A percentile compares a stretch with the other conserved stretches of the same genome.
These are phyloP conservation scores for Dissophora globulifera DNA, from an alignment of 192 early-diverging fungal genomes.

Conservation along the genomic window DNA sequence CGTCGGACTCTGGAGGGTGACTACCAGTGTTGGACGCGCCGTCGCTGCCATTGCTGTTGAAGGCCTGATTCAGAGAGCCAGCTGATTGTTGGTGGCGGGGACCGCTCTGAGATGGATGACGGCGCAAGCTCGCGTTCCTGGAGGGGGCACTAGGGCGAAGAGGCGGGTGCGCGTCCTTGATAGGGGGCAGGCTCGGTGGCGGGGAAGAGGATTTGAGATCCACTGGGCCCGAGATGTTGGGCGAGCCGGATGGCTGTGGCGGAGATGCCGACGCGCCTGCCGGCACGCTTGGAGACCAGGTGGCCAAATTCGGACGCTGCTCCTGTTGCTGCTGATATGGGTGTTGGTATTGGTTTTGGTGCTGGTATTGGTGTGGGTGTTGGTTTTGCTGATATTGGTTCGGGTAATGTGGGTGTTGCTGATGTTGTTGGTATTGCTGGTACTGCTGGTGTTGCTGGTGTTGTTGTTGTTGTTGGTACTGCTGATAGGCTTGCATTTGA, in stretches of 20 bases:
- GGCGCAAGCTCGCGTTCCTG: constrained; percentile 27
- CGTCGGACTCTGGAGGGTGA: constrained; percentile 2
- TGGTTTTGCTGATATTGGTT: constrained; percentile 27
- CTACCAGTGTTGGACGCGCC: not conserved
- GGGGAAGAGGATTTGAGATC: constrained; percentile 35
- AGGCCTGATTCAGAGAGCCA: constrained; percentile 16
- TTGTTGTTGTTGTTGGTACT: constrained; percentile 23
- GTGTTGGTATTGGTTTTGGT: constrained; percentile 13
- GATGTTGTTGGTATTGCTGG: constrained; percentile 24
- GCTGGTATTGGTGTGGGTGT: constrained; percentile 37
- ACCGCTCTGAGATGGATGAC: constrained; percentile 28
- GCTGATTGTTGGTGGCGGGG: constrained; percentile 10
- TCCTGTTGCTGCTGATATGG: constrained; percentile 14
- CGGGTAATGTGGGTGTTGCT: constrained; percentile 22
- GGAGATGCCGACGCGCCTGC: not conserved
- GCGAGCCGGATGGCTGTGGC: constrained; percentile 1
- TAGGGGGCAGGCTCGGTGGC: constrained; percentile 30
- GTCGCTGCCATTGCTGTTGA: not conserved
- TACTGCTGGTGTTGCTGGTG: constrained; percentile 28
- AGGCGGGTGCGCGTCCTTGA: constrained; percentile 28
- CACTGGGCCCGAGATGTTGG: constrained; percentile 39
- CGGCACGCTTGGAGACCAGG: constrained; percentile 31
- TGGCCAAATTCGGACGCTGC: constrained; percentile 20
- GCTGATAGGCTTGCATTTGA: constrained; percentile 19
- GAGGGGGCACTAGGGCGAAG: constrained; percentile 5